Base-by-base conservation (phyloP, 148 eudicot genomes). In the Amaranthus palmeri region DNA sequence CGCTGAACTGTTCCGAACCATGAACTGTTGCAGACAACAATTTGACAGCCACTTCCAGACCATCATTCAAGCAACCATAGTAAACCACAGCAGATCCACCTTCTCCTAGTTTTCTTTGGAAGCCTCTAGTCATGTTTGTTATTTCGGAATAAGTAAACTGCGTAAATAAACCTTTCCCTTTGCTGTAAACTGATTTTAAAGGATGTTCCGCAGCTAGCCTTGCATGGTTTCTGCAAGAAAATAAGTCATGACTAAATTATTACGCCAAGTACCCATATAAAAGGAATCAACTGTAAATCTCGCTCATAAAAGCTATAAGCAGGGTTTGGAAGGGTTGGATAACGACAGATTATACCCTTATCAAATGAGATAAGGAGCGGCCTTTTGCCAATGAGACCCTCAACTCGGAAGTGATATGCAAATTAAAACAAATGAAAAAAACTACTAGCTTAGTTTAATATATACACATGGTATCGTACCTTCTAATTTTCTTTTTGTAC, bases 11-110 rank as follows among this genome's bases (percentile, higher is more conserved):
- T 54, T 83, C 72, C 8, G 76, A 71, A 12, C 78, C 81, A 60
- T 82, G 73, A 47, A 52, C 64, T 63, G 83, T 72, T 7, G 52
- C 71, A 6, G 75, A 70, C n/a, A 83, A 79, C 71, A 77, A 61
- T 60, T 83, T 83, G 45, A 80, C 82, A 50, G 86, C 86, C 52
- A 83, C 86, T 77, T 74, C 67, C 10, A 66, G 60, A 5, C 72
- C 74, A 65, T 76, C 74, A 8, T 67, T 51, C 48, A 79, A 65
- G 67, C 58, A 54, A 14, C 85, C 85, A 55, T 74, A 73, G 71
- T 83, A 83, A 4, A 79, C 83, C 7, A 56, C 72, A 58, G 83
- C 85, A 46, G 80, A 83, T 4, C 83, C 81, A 18, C 85, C 85
- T 77, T 76, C 73, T 44, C 85, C 85, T 9, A 83, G 41, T 58